Conservation (phyloP, 2,329 filamentous ascomycete species). For the Beauveria bassiana region DNA sequence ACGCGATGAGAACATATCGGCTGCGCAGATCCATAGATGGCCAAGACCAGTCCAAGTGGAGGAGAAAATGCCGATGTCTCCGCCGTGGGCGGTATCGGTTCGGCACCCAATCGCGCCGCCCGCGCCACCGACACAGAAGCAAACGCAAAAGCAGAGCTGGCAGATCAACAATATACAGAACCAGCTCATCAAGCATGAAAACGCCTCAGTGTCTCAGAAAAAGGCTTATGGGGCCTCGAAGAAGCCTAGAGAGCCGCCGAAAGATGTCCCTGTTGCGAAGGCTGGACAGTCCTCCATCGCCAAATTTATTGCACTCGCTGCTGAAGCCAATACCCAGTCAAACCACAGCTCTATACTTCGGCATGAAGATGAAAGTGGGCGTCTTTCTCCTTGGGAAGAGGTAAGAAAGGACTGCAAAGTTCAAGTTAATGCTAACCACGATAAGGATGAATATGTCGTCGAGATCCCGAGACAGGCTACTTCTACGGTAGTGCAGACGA, state of each 20-base stretch:
- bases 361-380: slow-evolving; percentile 10
- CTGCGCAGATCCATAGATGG: background rate
- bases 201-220: background rate
- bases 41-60: background rate
- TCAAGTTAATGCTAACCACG: background rate
- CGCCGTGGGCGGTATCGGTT: background rate
- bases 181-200: background rate
- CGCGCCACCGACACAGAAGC: background rate
- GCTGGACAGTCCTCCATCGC: background rate
- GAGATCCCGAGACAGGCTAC: background rate
- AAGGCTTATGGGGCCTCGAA: background rate
- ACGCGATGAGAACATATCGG: background rate
- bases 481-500: background rate
- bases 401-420: slow-evolving; percentile 10
- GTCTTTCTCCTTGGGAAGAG: slow-evolving; percentile 21
- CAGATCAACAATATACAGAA: slow-evolving; percentile 5
- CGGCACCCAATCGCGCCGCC: background rate
- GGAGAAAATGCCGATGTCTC: background rate
- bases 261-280: background rate
- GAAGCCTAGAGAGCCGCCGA: too few relatives aligned
- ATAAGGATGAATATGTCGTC: background rate
- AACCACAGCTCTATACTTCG: background rate
- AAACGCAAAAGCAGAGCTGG: background rate
- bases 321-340: background rate
- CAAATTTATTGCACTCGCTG: background rate